A percentile compares a stretch with the other conserved stretches of the same genome.
Evolutionary conservation across 257 asterid species (phyloP).

Genomic region (Solanum raphanifolium): DNA sequence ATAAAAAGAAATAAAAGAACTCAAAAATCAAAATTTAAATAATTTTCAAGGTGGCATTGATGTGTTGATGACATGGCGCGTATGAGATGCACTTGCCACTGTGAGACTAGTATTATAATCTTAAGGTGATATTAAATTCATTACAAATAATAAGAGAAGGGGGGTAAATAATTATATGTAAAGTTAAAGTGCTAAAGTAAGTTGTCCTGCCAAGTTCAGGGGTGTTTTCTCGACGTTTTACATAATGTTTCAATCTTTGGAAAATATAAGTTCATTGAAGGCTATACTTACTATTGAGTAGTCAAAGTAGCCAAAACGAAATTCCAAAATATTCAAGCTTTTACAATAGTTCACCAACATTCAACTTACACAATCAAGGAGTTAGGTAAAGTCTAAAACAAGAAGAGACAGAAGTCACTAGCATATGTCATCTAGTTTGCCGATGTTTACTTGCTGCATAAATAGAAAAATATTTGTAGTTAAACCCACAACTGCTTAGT

Average conservation of each 20-base stretch:
- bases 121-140: no score
- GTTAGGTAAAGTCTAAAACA: neutral
- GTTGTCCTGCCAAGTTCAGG: no score
- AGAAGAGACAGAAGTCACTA: neutral
- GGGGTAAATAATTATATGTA: no score
- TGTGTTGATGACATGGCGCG: no score
- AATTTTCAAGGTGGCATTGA: no score
- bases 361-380: neutral
- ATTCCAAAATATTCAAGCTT: neutral
- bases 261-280: neutral
- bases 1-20: no score
- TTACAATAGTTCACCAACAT: neutral
- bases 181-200: no score
- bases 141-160: no score
- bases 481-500: constrained; percentile 47
- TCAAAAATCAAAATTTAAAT: no score
- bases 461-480: neutral
- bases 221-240: no score
- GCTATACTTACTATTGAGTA: neutral
- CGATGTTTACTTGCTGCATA: neutral
- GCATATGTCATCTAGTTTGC: neutral
- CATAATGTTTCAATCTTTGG: neutral
- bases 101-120: no score
- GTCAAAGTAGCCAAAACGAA: neutral
- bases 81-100: no score